Conservation (phyloP, 176 grass and related monocot genomes). For the Aegilops speltoides region DNA sequence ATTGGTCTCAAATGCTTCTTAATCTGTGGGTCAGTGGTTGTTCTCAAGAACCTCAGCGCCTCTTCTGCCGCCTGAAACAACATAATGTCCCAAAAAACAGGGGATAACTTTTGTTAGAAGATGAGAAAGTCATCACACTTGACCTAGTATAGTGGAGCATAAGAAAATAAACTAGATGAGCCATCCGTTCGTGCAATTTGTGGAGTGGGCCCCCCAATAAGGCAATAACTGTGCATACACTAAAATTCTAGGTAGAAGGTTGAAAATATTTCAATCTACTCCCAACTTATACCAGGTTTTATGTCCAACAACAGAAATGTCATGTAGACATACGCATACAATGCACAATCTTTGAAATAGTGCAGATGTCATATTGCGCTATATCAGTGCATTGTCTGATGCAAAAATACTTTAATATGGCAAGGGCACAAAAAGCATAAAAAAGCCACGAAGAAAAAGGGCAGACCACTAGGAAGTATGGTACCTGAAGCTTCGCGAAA, state of each 20-base stretch:
- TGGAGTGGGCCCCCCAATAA: neutral
- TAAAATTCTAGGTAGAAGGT: neutral
- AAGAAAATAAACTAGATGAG: neutral
- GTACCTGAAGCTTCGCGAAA: constrained; percentile 64
- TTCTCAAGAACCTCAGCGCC: constrained; percentile 51
- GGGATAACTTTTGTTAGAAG: neutral
- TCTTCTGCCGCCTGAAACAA: constrained; percentile 57
- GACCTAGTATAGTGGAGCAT: neutral
- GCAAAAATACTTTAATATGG: constrained; percentile 2
- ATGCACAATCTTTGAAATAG: constrained; percentile 10
- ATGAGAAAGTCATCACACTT: neutral
- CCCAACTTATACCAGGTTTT: constrained; percentile 22
- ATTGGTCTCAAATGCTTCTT: constrained; percentile 49
- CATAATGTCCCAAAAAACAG: neutral
- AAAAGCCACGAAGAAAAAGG: neutral
- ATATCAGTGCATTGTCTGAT: constrained; percentile 26
- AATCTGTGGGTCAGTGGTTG: constrained; percentile 50
- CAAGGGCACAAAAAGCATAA: constrained; percentile 1
- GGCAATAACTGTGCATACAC: neutral
- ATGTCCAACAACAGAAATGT: constrained; percentile 4
- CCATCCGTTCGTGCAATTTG: neutral
- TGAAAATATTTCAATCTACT: constrained; percentile 1
- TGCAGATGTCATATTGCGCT: neutral
- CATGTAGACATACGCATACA: neutral
- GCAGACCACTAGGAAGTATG: constrained; percentile 12